phyloP scores from a whole-genome alignment of 2,329 filamentous ascomycete species.

The Alternaria longipes region DNA sequence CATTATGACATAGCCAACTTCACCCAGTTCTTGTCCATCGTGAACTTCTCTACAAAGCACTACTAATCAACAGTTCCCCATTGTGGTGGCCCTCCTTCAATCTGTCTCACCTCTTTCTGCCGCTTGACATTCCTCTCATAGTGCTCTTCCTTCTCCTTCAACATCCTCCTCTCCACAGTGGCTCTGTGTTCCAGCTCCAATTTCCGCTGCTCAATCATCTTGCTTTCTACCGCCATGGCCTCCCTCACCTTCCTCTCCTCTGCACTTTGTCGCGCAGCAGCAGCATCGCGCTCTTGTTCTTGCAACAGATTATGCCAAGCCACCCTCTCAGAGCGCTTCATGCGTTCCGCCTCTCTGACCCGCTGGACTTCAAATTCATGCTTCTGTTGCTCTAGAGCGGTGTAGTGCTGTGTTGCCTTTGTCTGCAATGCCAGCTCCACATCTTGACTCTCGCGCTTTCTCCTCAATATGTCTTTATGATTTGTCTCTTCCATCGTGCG shows the following conservation, averaged over 20 bases:
- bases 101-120: slow-evolving; percentile 43
- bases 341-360: slow-evolving; percentile 41
- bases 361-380: slow-evolving; percentile 46
- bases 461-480: slow-evolving; percentile 41
- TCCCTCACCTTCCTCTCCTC: slow-evolving; percentile 37
- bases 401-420: slow-evolving; percentile 29
- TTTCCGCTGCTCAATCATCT: slow-evolving; percentile 36
- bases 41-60: background rate
- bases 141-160: slow-evolving; percentile 47
- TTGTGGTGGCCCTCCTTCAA: slow-evolving; percentile 34
- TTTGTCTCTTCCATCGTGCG: slow-evolving; percentile 41
- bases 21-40: background rate
- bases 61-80: slow-evolving; percentile 43
- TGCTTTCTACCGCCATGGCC: slow-evolving; percentile 26
- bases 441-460: slow-evolving; percentile 39
- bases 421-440: slow-evolving; percentile 34
- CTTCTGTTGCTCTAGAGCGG: slow-evolving; percentile 38
- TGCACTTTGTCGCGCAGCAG: slow-evolving; percentile 26
- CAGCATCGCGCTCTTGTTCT: slow-evolving; percentile 43
- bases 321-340: slow-evolving; percentile 42
- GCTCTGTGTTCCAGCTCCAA: slow-evolving; percentile 40
- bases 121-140: slow-evolving; percentile 45
- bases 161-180: slow-evolving; percentile 34
- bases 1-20: background rate
- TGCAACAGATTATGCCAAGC: slow-evolving; percentile 42